phyloP scores from a whole-genome alignment of 1,284 basidiomycete species.

The Moniliella sp. region DNA sequence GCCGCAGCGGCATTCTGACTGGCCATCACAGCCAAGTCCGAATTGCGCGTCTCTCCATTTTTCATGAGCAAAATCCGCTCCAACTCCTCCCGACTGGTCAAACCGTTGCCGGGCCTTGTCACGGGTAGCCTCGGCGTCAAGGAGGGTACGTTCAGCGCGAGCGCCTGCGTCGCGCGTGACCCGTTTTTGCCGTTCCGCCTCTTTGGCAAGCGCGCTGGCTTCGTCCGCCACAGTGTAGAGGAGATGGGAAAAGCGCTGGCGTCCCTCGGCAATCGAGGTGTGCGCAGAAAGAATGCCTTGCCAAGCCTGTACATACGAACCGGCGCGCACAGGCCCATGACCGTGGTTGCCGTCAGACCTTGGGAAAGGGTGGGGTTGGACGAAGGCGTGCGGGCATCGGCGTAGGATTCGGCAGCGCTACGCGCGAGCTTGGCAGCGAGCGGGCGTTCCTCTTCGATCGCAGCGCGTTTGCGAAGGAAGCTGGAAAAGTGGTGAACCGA shows the following conservation, averaged over 20 bases:
- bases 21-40: slow-evolving; percentile 13
- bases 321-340: too few species aligned
- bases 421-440: slow-evolving; percentile 62
- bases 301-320: slow-evolving; percentile 71
- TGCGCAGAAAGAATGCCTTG: slow-evolving; percentile 65
- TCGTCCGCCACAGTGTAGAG: slow-evolving; percentile 90
- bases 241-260: slow-evolving; percentile 60
- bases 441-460: slow-evolving; percentile 82
- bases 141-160: slow-evolving; percentile 63
- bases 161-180: slow-evolving; percentile 39
- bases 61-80: slow-evolving; percentile 81
- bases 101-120: slow-evolving; percentile 57
- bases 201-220: slow-evolving; percentile 54
- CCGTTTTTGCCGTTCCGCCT: slow-evolving; percentile 83
- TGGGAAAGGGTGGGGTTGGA: too few species aligned
- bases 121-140: slow-evolving; percentile 65
- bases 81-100: slow-evolving; percentile 75
- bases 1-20: too few species aligned
- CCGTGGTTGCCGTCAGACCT: too few species aligned
- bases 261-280: slow-evolving; percentile 67
- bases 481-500: slow-evolving; percentile 70
- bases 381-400: too few species aligned
- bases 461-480: slow-evolving; percentile 78
- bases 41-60: slow-evolving; percentile 49
- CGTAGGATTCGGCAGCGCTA: slow-evolving; percentile 56